phyloP scores from a whole-genome alignment of 371 early-diverging fungal species.

The Mortierella sp. region DNA sequence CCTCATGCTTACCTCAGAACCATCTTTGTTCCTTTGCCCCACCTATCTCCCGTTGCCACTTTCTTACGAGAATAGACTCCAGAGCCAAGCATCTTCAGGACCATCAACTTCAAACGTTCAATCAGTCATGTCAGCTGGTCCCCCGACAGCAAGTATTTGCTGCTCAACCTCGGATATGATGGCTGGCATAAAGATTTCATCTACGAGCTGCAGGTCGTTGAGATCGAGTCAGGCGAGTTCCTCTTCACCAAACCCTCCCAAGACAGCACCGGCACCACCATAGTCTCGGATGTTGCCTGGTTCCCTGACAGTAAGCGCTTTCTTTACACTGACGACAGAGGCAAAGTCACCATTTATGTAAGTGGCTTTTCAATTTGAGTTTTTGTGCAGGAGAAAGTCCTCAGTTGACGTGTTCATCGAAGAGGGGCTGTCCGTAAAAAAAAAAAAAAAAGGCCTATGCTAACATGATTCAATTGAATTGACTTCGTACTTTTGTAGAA shows the following conservation, averaged over 20 bases:
- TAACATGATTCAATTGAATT: neutral
- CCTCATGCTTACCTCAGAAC: neutral
- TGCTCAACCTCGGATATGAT: conserved; percentile 24
- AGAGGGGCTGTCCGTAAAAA: neutral
- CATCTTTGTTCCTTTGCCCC: neutral
- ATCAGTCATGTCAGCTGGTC: conserved; percentile 29
- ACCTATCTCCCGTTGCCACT: neutral
- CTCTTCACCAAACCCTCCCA: conserved; percentile 7
- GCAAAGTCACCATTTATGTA: conserved; percentile 34
- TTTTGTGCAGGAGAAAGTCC: neutral
- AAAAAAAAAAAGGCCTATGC: neutral
- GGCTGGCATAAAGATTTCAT: neutral
- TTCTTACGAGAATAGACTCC: conserved; percentile 12
- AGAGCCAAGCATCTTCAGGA: conserved; percentile 34
- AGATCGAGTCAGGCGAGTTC: conserved; percentile 28
- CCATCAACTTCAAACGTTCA: conserved; percentile 21
- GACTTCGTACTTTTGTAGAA: conserved; percentile 19
- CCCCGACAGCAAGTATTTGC: conserved; percentile 37
- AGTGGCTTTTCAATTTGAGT: neutral
- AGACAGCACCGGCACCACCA: neutral
- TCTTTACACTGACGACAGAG: conserved; percentile 20
- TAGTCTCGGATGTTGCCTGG: conserved; percentile 24
- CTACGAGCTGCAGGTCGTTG: conserved; percentile 19
- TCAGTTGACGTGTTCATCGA: neutral
- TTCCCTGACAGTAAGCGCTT: conserved; percentile 39